Percentiles rank a stretch among this genome's conserved stretches.
These are phyloP conservation scores for Rutidosis leptorrhynchoides DNA, from an alignment of 129 eudicot species.

Conservation along the genomic window DNA sequence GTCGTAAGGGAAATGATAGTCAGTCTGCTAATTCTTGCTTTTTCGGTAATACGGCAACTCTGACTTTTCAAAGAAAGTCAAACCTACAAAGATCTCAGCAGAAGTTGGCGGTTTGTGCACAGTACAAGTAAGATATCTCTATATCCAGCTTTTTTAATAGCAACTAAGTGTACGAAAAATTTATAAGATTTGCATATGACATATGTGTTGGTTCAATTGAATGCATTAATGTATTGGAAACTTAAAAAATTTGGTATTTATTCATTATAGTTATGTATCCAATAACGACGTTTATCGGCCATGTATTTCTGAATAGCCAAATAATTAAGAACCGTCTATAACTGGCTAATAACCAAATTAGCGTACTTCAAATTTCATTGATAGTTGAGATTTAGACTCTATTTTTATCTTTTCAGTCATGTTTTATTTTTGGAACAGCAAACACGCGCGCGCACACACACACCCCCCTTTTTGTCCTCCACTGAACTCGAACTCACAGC, in stretches of 20 bases:
- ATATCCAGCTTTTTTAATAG: background rate
- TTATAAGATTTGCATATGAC: conserved; percentile 8
- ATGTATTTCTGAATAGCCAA: too few relatives aligned
- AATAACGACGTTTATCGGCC: too few relatives aligned
- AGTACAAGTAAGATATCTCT: conserved; percentile 46
- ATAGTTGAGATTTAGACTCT: background rate
- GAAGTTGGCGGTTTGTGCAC: conserved; percentile 55
- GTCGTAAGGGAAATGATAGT: conserved; percentile 37
- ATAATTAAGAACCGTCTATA: too few relatives aligned
- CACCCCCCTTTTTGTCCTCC: too few relatives aligned
- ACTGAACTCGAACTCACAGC: too few relatives aligned
- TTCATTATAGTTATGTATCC: too few relatives aligned
- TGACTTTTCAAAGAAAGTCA: conserved; percentile 38
- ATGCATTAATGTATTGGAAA: background rate
- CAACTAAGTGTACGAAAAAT: background rate
- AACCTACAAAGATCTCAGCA: conserved; percentile 35
- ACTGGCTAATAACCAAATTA: too few relatives aligned
- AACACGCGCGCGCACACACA: too few relatives aligned
- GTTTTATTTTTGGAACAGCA: too few relatives aligned
- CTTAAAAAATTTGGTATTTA: too few relatives aligned
- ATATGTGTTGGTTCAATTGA: background rate
- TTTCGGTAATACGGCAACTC: conserved; percentile 30
- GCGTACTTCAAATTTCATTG: background rate
- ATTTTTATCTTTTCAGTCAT: background rate
- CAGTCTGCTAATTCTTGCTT: conserved; percentile 40